Percentiles rank a stretch among this genome's conserved stretches.
phyloP scores from a whole-genome alignment of 2,329 filamentous ascomycete genomes.

The Bipolaris cookei region DNA sequence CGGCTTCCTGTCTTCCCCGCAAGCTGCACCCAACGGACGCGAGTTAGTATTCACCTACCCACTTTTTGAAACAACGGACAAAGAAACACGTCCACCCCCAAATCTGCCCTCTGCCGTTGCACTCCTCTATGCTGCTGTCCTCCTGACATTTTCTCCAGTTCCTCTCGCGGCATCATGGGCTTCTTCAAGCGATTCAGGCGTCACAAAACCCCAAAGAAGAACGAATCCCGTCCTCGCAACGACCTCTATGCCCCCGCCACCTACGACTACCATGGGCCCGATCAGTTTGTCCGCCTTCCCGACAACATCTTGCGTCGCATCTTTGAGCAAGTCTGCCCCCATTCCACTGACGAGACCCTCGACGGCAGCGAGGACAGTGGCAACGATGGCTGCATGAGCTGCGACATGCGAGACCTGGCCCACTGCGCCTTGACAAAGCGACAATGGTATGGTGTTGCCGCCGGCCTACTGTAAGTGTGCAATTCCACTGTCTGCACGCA shows the following conservation, averaged over 20 bases:
- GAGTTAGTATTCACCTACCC: conserved; percentile 33
- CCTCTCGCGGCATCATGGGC: conserved; percentile 53
- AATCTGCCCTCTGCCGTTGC: conserved; percentile 22
- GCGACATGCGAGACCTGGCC: conserved; percentile 86
- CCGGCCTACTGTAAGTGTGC: conserved; percentile 66
- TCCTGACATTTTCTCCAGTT: conserved; percentile 29
- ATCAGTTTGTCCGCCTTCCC: conserved; percentile 63
- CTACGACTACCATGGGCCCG: conserved; percentile 47
- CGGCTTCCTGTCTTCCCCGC: conserved; percentile 32
- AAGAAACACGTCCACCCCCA: background rate
- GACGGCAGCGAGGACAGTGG: conserved; percentile 80
- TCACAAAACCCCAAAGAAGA: conserved; percentile 51
- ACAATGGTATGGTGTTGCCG: conserved; percentile 70
- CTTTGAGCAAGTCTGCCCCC: conserved; percentile 83
- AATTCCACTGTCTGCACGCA: background rate
- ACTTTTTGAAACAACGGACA: conserved; percentile 18
- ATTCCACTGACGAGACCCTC: conserved; percentile 72
- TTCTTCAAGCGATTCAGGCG: conserved; percentile 58
- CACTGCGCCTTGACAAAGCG: conserved; percentile 77
- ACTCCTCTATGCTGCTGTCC: conserved; percentile 13
- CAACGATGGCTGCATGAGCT: conserved; percentile 87
- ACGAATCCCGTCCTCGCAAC: conserved; percentile 39
- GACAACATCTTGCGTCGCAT: conserved; percentile 74
- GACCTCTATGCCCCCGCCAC: conserved; percentile 36
- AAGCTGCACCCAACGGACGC: conserved; percentile 29